Evolutionary conservation across 139 green algal species (phyloP), one percentile per base, ranked within the genome.

Genomic region (Coelastrella sp.): DNA sequence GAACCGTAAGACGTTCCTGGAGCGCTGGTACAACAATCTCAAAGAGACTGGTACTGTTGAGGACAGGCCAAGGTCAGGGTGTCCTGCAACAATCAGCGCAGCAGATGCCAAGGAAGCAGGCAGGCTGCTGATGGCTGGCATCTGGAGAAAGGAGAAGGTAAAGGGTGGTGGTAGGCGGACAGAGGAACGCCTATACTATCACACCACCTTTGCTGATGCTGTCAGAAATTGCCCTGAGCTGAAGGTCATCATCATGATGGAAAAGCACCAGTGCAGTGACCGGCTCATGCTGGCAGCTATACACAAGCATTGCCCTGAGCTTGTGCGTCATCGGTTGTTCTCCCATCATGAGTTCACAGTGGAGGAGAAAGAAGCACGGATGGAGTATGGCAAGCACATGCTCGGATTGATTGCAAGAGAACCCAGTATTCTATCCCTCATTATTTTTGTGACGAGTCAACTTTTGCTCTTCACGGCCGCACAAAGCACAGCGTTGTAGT

Each of bases 361-460:
- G 17, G 19, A 63, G 19, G 53, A 63, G 19, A 32, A 32, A 27
- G 5, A 63, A 19, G 53, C 53, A 32, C 53, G 53, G 5, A 63
- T 25, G 15, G 19, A 63, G 5, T 63, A 63, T 27, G 53, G 19
- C 15, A 30, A 15, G 17, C 27, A 63, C 53, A 63, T 63, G 53
- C 19, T 63, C 0, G 19, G 19, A 15, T n/a, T 63, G 15, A 30
- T 63, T 15, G 27, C 25, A 6, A 63, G 27, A 27, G 62, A 71
- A 43, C 62, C 62, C 62, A 43, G 8, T 27, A 71, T 71, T 19
- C 9, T 71, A 27, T 71, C 17, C 62, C 62, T 43, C 0, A 71
- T 71, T 40, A 27, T 71, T 38, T 71, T 19, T 71, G 62, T 71
- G 62, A 71, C 21, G 62, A 71, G 62, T 71, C 62, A 38, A 71